A percentile compares a stretch with the other conserved stretches of the same genome.
Evolutionary conservation across 768 basidiomycete genomes (phyloP).

Genomic region (Suillus brevipes): DNA sequence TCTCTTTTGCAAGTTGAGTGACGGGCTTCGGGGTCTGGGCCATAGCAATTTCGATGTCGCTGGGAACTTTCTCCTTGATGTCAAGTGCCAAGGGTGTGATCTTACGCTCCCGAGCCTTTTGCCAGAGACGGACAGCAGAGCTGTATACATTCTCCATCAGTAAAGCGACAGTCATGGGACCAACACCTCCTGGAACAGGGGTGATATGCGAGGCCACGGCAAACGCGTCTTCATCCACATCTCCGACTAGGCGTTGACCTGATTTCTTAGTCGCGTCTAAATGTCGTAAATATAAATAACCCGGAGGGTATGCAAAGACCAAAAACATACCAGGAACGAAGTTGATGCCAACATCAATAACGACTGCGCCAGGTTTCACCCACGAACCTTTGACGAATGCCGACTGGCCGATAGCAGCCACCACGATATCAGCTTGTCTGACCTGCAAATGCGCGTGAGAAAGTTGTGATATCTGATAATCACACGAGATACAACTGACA

Average conservation of each 20-base stretch:
- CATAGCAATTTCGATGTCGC: conserved; percentile 95
- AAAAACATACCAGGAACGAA: conserved; percentile 73
- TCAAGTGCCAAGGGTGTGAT: conserved; percentile 79
- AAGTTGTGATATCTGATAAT: conserved; percentile 10
- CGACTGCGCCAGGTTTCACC: conserved; percentile 93
- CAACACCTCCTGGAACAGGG: conserved; percentile 97
- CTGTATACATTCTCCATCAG: conserved; percentile 93
- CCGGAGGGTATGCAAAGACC: not conserved
- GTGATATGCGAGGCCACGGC: conserved; percentile 87
- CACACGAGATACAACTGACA: conserved; percentile 44
- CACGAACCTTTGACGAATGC: conserved; percentile 90
- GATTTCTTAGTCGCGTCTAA: conserved; percentile 89
- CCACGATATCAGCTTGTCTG: conserved; percentile 83
- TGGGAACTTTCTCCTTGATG: conserved; percentile 85
- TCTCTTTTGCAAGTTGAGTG: conserved; percentile 79
- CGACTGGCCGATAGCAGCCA: conserved; percentile 95
- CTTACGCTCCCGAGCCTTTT: conserved; percentile 61
- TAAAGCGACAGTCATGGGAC: conserved; percentile 99
- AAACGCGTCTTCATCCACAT: conserved; percentile 82
- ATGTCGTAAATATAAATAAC: not conserved
- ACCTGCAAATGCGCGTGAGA: conserved; percentile 48
- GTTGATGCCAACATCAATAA: conserved; percentile 98
- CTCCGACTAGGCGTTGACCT: conserved; percentile 93
- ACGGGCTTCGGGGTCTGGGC: conserved; percentile 93
- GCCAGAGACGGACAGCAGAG: conserved; percentile 82